phyloP scores from a whole-genome alignment of 2,329 filamentous ascomycete species.

The Alternaria arbusti region DNA sequence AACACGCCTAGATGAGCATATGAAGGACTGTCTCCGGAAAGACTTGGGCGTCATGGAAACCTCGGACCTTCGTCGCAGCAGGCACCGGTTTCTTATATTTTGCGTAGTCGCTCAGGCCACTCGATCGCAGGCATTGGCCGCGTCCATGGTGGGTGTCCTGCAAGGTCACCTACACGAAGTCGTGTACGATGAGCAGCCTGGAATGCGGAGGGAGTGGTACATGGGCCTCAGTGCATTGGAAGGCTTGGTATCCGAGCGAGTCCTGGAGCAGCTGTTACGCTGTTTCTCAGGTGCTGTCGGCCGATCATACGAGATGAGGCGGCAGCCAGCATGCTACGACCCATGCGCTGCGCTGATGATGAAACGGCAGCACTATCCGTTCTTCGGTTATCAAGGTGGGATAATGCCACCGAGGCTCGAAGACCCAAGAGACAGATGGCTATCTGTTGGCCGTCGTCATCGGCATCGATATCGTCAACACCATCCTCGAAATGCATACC shows the following conservation, averaged over 20 bases:
- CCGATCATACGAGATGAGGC: neutral
- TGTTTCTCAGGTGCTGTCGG: neutral
- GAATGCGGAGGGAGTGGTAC: neutral
- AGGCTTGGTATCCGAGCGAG: neutral
- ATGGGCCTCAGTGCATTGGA: neutral
- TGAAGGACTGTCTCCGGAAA: neutral
- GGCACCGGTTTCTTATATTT: neutral
- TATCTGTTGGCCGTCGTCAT: neutral
- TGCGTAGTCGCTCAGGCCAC: neutral
- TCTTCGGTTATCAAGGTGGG: neutral
- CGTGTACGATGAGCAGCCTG: neutral
- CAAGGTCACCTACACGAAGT: neutral
- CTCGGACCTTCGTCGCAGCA: neutral
- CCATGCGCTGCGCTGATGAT: neutral
- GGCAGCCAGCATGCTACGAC: neutral
- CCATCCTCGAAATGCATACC: neutral
- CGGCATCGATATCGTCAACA: neutral
- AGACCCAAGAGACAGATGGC: neutral
- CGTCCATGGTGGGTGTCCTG: neutral
- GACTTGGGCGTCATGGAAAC: neutral
- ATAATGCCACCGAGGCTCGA: neutral
- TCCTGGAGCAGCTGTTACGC: neutral
- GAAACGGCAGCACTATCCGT: neutral
- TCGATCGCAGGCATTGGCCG: neutral
- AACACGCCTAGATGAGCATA: neutral